Evolutionary conservation across 305 asterid species (phyloP), one percentile per base, ranked within the genome.

Genomic region (Fraxinus platypoda): DNA sequence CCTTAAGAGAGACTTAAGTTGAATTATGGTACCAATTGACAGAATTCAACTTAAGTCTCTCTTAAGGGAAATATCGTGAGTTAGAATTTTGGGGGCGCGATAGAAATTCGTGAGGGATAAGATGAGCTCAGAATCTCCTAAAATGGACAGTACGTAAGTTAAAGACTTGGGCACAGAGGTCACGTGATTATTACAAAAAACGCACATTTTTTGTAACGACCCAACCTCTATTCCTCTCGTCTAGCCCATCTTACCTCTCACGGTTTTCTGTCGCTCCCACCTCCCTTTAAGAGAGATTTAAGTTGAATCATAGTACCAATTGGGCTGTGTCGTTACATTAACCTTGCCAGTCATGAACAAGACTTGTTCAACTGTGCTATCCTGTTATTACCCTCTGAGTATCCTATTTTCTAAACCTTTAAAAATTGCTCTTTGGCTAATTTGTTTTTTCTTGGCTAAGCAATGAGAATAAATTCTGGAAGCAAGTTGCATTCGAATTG

Each of bases 381-480:
- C 26, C 52, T 59, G 8, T 33, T 75, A 23, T 57, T 28, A 71
- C 21, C 54, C 11, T 73, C 76, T n/a, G 73, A 73, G 66, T 84
- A 64, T 77, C 49, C 72, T 82, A 76, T 30, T 81, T 74, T 37
- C 38, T 26, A 38, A 74, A 33, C 64, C 68, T 80, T 74, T 28
- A 72, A 73, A 41, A 81, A 5, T 41, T 64, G 31, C 52, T 75
- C 78, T 37, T 17, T 57, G 64, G 78, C 52, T 68, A 77, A 54
- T 31, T 71, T 49, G 62, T 15, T 26, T 46, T 74, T 15, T 21
- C 79, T 74, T 75, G 37, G 64, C 37, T 13, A 35, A 54, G 66
- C 77, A 43, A 43, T 78, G 75, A 31, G 25, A 79, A 82, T 79
- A 72, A 72, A 72, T 72, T 33, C 76, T 31, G 17, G 76, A 72